Evolutionary conservation across 2,329 filamentous ascomycete species (phyloP).

Genomic region (Penicillium paneum): DNA sequence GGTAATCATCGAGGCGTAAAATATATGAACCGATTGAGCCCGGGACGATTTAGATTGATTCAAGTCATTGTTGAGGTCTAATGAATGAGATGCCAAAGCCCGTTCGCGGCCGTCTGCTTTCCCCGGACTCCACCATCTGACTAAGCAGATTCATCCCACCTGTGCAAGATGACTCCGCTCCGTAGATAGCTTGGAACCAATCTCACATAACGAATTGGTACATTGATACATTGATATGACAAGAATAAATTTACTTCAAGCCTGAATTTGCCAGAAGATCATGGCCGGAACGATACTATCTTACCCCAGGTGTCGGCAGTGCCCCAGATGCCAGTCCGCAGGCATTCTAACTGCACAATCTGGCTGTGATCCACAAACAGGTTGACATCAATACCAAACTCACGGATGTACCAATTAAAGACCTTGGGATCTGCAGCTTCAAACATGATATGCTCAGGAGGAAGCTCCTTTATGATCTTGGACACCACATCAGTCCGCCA

Average conservation of each 20-base stretch:
- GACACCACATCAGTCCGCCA: constrained; percentile 58
- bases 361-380: constrained; percentile 58
- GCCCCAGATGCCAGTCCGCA: constrained; percentile 55
- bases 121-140: constrained; percentile 14
- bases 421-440: constrained; percentile 56
- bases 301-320: constrained; percentile 57
- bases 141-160: background rate
- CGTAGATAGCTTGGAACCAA: background rate
- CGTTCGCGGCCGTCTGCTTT: constrained; percentile 11
- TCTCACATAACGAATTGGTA: background rate
- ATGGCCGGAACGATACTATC: constrained; percentile 41
- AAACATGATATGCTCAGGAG: constrained; percentile 56
- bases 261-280: background rate
- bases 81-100: background rate
- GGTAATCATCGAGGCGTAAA: constrained; percentile 8
- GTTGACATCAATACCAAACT: constrained; percentile 58
- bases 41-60: background rate
- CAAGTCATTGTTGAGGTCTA: background rate
- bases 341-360: constrained; percentile 54
- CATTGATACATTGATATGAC: background rate
- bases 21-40: background rate
- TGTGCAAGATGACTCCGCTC: background rate
- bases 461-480: constrained; percentile 51
- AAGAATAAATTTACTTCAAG: background rate
- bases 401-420: constrained; percentile 56